phyloP scores from a whole-genome alignment of 768 basidiomycete species.

The Mycena rosella region DNA sequence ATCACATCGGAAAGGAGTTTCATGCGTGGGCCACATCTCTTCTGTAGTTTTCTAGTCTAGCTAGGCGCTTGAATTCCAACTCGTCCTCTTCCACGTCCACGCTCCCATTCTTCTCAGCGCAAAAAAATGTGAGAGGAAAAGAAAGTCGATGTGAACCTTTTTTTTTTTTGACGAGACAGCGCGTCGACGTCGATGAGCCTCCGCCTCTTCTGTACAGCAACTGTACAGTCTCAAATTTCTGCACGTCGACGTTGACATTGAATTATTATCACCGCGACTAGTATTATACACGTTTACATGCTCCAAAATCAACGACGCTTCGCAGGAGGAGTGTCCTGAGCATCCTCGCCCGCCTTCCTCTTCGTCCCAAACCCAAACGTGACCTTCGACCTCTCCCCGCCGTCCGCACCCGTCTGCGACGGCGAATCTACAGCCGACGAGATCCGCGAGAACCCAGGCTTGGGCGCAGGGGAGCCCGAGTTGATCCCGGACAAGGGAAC shows the following conservation, averaged over 20 bases:
- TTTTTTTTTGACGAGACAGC: too few relatives aligned
- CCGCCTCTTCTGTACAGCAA: too few relatives aligned
- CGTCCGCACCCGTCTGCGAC: slow-evolving; percentile 65
- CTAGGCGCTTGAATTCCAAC: too few relatives aligned
- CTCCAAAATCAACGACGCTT: slow-evolving; percentile 61
- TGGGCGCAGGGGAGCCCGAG: slow-evolving; percentile 73
- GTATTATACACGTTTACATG: slow-evolving; percentile 8
- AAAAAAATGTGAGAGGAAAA: too few relatives aligned
- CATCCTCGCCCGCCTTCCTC: slow-evolving; percentile 83
- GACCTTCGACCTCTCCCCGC: slow-evolving; percentile 78
- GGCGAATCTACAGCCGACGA: slow-evolving; percentile 68
- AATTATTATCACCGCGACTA: background rate
- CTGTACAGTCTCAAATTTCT: too few relatives aligned
- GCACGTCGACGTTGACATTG: background rate
- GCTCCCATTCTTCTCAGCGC: too few relatives aligned
- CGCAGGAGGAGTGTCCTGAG: slow-evolving; percentile 72
- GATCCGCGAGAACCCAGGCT: slow-evolving; percentile 84
- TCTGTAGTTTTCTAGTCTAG: too few relatives aligned
- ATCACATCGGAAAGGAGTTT: slow-evolving; percentile 84
- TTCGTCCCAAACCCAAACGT: slow-evolving; percentile 84
- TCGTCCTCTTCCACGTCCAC: too few relatives aligned
- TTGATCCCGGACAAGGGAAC: slow-evolving; percentile 56
- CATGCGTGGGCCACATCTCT: slow-evolving; percentile 72
- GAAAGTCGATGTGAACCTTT: too few relatives aligned
- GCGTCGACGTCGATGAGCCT: too few relatives aligned